Conservation (phyloP, 108 stramenopile genomes). For the Cyclotella kingstonii region DNA sequence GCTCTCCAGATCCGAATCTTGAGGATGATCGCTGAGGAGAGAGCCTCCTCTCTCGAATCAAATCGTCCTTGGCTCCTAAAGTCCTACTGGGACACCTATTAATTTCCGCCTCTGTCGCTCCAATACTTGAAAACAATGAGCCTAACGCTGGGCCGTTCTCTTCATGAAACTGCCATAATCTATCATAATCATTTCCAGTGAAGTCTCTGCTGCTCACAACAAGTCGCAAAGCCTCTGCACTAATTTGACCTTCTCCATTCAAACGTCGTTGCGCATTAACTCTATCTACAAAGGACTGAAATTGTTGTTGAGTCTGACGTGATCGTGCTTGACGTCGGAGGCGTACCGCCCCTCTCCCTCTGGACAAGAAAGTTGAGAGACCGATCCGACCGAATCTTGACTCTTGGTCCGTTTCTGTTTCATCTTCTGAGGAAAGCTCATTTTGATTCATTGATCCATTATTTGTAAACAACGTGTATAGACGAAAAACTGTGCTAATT, state of each 20-base stretch:
- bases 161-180: slow-evolving; percentile 38
- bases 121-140: slow-evolving; percentile 36
- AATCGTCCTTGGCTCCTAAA: slow-evolving; percentile 34
- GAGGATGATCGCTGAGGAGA: too few species aligned
- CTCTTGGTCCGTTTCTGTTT: neutral
- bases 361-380: neutral
- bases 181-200: slow-evolving; percentile 52
- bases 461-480: too few species aligned
- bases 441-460: too few species aligned
- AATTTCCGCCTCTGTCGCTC: slow-evolving; percentile 52
- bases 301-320: slow-evolving; percentile 11
- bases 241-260: slow-evolving; percentile 48
- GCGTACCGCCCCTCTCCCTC: slow-evolving; percentile 1
- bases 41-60: slow-evolving; percentile 1
- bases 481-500: too few species aligned
- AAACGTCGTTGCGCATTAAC: slow-evolving; percentile 42
- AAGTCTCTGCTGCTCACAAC: slow-evolving; percentile 45
- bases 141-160: slow-evolving; percentile 51
- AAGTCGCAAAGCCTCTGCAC: slow-evolving; percentile 38
- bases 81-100: slow-evolving; percentile 42
- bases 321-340: slow-evolving; percentile 13
- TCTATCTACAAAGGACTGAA: slow-evolving; percentile 34
- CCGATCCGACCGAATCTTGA: neutral
- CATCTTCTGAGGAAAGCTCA: too few species aligned
- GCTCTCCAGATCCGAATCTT: too few species aligned